Evolutionary conservation across 2,329 filamentous ascomycete genomes (phyloP).

Genomic region (Hirsutella thompsonii): DNA sequence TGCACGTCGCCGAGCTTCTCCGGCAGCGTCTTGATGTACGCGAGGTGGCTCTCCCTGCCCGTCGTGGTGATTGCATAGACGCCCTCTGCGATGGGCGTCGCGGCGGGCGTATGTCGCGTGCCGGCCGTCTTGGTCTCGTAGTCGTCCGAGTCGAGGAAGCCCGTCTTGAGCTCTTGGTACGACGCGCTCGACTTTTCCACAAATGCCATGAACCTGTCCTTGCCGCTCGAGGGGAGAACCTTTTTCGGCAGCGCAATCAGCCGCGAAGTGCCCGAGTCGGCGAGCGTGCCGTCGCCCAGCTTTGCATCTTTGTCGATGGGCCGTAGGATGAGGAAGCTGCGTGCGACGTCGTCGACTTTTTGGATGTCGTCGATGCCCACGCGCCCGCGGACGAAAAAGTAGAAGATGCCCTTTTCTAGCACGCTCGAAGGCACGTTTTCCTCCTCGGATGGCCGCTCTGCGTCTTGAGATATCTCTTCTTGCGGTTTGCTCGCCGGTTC

Average conservation of each 20-base stretch:
- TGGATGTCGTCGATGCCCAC: constrained; percentile 61
- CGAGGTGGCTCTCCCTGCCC: constrained; percentile 60
- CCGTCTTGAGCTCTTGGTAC: constrained; percentile 57
- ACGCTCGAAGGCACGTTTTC: constrained; percentile 35
- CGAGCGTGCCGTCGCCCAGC: constrained; percentile 37
- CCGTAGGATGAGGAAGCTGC: constrained; percentile 67
- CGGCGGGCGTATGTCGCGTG: constrained; percentile 52
- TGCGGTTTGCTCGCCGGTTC: not conserved
- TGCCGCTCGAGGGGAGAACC: constrained; percentile 53
- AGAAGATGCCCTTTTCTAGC: constrained; percentile 78
- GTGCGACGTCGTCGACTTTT: constrained; percentile 57
- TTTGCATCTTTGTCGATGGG: constrained; percentile 55
- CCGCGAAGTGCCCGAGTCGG: constrained; percentile 48
- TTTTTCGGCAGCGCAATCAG: constrained; percentile 78
- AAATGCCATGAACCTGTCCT: constrained; percentile 66
- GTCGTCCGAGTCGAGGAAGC: constrained; percentile 52
- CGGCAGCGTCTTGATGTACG: constrained; percentile 68
- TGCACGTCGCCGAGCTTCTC: constrained; percentile 58
- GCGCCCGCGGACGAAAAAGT: constrained; percentile 77
- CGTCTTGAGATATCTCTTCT: constrained; percentile 1
- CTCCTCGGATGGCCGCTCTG: constrained; percentile 10
- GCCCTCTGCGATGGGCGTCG: constrained; percentile 69
- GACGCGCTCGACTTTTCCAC: constrained; percentile 61
- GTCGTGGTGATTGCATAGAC: constrained; percentile 71
- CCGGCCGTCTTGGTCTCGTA: constrained; percentile 70